A percentile compares a stretch with the other conserved stretches of the same genome.
phyloP scores from a whole-genome alignment of 176 grass and related monocot species.

The Phyllostachys edulis region DNA sequence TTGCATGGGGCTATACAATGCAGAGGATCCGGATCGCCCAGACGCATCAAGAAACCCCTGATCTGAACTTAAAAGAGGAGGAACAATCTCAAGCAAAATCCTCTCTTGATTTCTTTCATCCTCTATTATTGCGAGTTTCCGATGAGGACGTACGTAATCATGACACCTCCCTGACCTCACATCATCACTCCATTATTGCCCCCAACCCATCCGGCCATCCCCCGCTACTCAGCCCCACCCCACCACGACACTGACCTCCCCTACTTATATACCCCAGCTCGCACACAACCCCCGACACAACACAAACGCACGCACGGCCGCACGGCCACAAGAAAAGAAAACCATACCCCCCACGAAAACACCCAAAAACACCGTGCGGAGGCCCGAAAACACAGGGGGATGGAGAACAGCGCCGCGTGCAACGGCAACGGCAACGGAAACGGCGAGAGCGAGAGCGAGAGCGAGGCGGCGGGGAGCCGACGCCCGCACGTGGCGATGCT shows the following conservation, averaged over 20 bases:
- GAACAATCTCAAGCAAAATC: too few species aligned
- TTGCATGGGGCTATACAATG: too few species aligned
- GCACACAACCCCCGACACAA: too few species aligned
- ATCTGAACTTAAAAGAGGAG: too few species aligned
- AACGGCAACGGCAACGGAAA: background rate
- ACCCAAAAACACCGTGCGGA: background rate
- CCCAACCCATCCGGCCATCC: background rate
- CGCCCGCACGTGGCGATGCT: constrained; percentile 52
- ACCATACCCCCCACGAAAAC: background rate
- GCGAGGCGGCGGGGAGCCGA: background rate
- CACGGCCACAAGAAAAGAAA: background rate
- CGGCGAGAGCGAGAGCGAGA: too few species aligned
- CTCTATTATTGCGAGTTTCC: too few species aligned
- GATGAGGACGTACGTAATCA: background rate
- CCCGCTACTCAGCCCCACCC: background rate
- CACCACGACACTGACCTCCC: background rate
- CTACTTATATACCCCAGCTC: constrained; percentile 13
- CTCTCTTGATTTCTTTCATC: too few species aligned
- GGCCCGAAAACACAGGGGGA: background rate
- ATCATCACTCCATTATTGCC: constrained; percentile 38
- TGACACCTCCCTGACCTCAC: constrained; percentile 22
- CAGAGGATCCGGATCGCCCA: too few species aligned
- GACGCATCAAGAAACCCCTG: too few species aligned
- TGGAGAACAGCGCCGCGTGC: background rate
- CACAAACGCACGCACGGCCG: background rate